phyloP scores from a whole-genome alignment of 257 asterid species.

The Avicennia marina region DNA sequence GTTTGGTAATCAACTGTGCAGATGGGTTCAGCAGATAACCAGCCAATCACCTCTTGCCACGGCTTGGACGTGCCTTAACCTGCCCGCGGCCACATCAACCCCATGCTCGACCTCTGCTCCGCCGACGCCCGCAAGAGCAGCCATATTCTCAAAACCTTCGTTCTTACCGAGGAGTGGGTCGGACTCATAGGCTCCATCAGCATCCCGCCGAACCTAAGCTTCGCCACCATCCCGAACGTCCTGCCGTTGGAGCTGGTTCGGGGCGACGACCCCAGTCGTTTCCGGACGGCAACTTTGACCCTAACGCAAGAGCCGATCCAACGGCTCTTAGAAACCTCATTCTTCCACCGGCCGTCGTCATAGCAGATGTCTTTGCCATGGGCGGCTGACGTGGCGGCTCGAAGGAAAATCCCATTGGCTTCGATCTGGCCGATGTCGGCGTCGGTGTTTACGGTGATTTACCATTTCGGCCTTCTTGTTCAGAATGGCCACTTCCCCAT shows the following conservation, averaged over 20 bases:
- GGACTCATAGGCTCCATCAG: constrained; percentile 26
- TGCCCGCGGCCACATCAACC: constrained; percentile 36
- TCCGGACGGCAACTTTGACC: constrained; percentile 25
- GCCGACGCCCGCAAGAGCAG: too few relatives aligned
- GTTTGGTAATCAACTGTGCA: too few relatives aligned
- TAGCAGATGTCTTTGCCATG: constrained; percentile 40
- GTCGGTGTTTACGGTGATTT: constrained; percentile 27
- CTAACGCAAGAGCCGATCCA: constrained; percentile 36
- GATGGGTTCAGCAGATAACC: too few relatives aligned
- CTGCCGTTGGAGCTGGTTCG: constrained; percentile 34
- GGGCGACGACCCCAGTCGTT: constrained; percentile 16
- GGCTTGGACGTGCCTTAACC: constrained; percentile 37
- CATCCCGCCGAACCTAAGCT: constrained; percentile 20
- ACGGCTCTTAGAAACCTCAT: constrained; percentile 17
- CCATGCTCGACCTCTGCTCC: constrained; percentile 39
- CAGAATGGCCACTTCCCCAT: constrained; percentile 35
- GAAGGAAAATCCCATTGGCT: constrained; percentile 53
- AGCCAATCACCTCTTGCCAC: too few relatives aligned
- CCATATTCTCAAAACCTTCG: too few relatives aligned
- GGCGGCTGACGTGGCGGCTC: constrained; percentile 24
- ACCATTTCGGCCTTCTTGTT: constrained; percentile 37
- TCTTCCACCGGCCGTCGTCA: constrained; percentile 29
- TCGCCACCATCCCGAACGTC: constrained; percentile 34
- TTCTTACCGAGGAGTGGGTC: constrained; percentile 39
- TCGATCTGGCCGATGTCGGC: constrained; percentile 49